phyloP scores from a whole-genome alignment of 148 eudicot species.

The Camellia granthamiana region DNA sequence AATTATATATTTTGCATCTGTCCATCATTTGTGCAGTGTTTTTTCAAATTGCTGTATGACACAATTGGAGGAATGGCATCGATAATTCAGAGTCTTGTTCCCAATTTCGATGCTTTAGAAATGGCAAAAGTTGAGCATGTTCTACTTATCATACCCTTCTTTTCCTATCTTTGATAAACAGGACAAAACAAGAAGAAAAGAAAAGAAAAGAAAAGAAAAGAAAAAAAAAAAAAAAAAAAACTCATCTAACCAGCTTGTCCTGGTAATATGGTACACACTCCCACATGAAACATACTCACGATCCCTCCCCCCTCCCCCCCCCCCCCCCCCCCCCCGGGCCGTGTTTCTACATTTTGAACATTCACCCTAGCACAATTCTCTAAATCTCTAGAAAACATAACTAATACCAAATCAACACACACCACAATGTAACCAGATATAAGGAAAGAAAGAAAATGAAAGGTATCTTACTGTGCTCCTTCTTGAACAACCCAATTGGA shows the following conservation, averaged over 20 bases:
- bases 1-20: no score
- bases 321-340: no score
- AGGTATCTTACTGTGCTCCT: constrained; percentile 85
- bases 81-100: no score
- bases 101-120: neutral
- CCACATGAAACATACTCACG: neutral
- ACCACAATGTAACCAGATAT: neutral
- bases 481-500: constrained; percentile 69
- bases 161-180: neutral
- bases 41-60: no score
- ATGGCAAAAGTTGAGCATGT: neutral
- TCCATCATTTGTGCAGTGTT: no score
- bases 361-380: no score
- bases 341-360: neutral
- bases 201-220: no score
- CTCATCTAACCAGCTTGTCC: neutral
- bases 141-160: neutral
- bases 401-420: neutral
- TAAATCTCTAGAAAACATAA: neutral
- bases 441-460: constrained; percentile 4
- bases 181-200: neutral
- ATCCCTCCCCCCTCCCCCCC: no score
- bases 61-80: no score
- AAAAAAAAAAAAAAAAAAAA: neutral
- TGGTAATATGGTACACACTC: neutral